Percentiles rank a stretch among this genome's conserved stretches.
phyloP scores from a whole-genome alignment of 805 yeast species.

The Ogataea trehalophila region DNA sequence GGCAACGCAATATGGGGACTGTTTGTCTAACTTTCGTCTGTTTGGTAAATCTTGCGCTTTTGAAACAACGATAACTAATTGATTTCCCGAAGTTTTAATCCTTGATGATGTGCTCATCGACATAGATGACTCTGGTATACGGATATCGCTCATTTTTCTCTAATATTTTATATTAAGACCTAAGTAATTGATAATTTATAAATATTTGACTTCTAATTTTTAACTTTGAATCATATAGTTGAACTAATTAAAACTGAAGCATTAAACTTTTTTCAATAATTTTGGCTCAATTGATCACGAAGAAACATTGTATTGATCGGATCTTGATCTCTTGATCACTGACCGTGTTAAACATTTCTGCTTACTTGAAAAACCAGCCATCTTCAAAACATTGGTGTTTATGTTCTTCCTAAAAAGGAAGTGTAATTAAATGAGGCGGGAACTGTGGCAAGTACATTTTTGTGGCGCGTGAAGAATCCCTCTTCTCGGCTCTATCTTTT shows the following conservation, averaged over 20 bases:
- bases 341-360: not conserved
- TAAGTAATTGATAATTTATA: not conserved
- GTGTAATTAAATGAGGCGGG: not conserved
- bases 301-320: not conserved
- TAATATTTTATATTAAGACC: not conserved
- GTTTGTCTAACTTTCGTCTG: slow-evolving; percentile 82
- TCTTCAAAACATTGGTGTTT: slow-evolving; percentile 1
- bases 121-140: not conserved
- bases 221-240: no score
- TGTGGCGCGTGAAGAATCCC: not conserved
- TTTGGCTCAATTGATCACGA: no score
- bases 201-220: no score
- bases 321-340: not conserved
- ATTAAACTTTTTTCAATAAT: no score
- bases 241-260: no score
- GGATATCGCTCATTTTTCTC: not conserved
- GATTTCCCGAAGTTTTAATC: slow-evolving; percentile 27
- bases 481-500: not conserved
- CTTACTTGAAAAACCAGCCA: slow-evolving; percentile 2
- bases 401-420: slow-evolving; percentile 6
- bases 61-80: slow-evolving; percentile 68
- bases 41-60: slow-evolving; percentile 86
- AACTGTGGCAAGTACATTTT: not conserved
- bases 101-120: not conserved
- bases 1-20: slow-evolving; percentile 83